phyloP scores from a whole-genome alignment of 192 early-diverging fungal genomes.

The Rhizoclosmatium sp. region DNA sequence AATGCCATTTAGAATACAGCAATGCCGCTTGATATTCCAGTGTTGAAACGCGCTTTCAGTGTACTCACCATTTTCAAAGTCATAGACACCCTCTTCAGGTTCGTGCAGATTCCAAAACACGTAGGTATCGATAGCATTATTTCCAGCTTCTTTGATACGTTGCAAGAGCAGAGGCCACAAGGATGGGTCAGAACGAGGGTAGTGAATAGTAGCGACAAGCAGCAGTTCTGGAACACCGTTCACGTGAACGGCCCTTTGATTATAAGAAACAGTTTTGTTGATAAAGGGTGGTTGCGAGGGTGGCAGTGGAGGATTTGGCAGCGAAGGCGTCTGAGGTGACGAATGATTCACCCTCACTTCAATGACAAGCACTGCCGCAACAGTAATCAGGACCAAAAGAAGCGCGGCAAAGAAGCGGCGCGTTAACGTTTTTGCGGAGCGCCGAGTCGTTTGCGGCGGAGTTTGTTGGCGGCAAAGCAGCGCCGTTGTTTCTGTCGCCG shows the following conservation, averaged over 20 bases:
- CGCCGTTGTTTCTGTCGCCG: too few relatives aligned
- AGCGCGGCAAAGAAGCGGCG: too few relatives aligned
- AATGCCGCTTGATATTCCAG: background rate
- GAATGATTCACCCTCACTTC: background rate
- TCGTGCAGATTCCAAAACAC: slow-evolving; percentile 77
- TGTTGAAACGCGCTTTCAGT: background rate
- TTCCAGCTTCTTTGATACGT: slow-evolving; percentile 58
- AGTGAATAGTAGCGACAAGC: slow-evolving; percentile 64
- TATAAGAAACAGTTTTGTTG: slow-evolving; percentile 39
- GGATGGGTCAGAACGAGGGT: slow-evolving; percentile 61
- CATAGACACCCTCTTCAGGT: slow-evolving; percentile 54
- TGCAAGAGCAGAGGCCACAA: slow-evolving; percentile 66
- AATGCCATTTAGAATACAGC: background rate
- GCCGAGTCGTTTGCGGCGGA: too few relatives aligned
- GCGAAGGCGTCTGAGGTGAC: background rate
- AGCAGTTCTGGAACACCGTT: slow-evolving; percentile 45
- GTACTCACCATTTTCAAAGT: slow-evolving; percentile 59
- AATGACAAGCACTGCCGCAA: too few relatives aligned
- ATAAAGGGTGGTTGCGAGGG: slow-evolving; percentile 27
- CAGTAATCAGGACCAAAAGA: too few relatives aligned
- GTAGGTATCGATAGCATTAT: slow-evolving; percentile 71
- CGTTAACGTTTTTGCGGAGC: too few relatives aligned
- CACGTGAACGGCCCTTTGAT: slow-evolving; percentile 33
- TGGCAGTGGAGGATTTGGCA: slow-evolving; percentile 24
- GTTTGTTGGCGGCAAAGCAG: too few relatives aligned